A percentile compares a stretch with the other conserved stretches of the same genome.
phyloP scores from a whole-genome alignment of 129 eudicot genomes.

The Helianthus annuus region DNA sequence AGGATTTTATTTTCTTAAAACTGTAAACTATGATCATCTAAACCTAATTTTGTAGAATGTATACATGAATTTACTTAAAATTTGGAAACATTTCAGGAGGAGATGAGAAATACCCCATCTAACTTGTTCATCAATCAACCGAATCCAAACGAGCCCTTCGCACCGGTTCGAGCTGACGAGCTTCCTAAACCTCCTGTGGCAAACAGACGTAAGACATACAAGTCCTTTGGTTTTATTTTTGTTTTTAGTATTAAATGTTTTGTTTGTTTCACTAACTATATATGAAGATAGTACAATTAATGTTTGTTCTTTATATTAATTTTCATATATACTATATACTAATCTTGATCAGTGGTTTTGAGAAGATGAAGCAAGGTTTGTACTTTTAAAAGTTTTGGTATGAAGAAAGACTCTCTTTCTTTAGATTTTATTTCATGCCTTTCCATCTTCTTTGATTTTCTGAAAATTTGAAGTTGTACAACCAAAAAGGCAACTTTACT shows the following conservation, averaged over 20 bases:
- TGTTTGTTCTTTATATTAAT: background rate
- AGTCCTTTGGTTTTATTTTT: background rate
- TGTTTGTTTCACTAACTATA: background rate
- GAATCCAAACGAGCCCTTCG: slow-evolving; percentile 49
- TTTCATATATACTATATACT: slow-evolving; percentile 5
- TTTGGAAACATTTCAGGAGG: slow-evolving; percentile 59
- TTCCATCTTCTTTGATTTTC: slow-evolving; percentile 43
- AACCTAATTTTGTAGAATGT: slow-evolving; percentile 13
- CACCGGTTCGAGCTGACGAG: slow-evolving; percentile 69
- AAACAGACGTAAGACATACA: slow-evolving; percentile 69
- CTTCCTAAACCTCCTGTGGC: slow-evolving; percentile 87
- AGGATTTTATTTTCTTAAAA: slow-evolving; percentile 6
- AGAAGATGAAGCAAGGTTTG: slow-evolving; percentile 33
- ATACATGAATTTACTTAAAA: background rate
- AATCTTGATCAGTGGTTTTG: slow-evolving; percentile 37
- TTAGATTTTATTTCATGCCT: slow-evolving; percentile 38
- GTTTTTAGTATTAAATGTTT: background rate
- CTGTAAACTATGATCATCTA: slow-evolving; percentile 4
- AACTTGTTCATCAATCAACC: slow-evolving; percentile 72
- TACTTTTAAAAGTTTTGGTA: slow-evolving; percentile 36
- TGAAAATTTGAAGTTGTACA: slow-evolving; percentile 23
- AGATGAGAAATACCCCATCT: slow-evolving; percentile 57
- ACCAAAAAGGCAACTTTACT: slow-evolving; percentile 45
- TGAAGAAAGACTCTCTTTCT: slow-evolving; percentile 34
- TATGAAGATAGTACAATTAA: background rate